Conservation (phyloP, 116 monocot species). For the Zostera marina region DNA sequence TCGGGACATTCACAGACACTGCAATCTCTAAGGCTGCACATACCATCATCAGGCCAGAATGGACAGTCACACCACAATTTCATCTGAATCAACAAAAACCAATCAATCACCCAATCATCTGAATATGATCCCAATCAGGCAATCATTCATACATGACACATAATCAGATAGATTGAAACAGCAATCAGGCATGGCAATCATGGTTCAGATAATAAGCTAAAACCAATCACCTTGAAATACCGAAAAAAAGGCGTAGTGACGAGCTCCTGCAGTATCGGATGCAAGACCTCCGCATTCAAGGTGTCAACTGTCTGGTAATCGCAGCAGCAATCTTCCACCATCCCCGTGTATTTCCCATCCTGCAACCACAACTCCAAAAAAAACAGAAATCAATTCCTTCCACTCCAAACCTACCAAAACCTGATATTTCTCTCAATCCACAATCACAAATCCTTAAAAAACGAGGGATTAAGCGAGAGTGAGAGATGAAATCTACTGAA, state of each 20-base stretch:
- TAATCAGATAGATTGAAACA: too few relatives aligned
- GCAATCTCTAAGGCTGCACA: constrained; percentile 90
- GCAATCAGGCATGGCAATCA: too few relatives aligned
- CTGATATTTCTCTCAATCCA: not conserved
- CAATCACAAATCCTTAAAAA: not conserved
- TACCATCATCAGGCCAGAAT: constrained; percentile 95
- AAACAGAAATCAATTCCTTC: not conserved
- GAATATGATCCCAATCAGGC: too few relatives aligned
- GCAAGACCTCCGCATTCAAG: constrained; percentile 49
- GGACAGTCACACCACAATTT: constrained; percentile 98
- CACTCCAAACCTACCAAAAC: not conserved
- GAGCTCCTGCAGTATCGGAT: constrained; percentile 64
- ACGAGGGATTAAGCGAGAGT: not conserved
- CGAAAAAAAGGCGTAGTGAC: constrained; percentile 64
- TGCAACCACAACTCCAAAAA: not conserved
- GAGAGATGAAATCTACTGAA: not conserved
- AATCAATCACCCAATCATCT: not conserved
- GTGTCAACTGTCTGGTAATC: constrained; percentile 68
- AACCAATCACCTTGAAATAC: constrained; percentile 53
- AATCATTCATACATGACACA: too few relatives aligned
- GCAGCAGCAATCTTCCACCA: constrained; percentile 68
- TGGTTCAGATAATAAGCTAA: not conserved
- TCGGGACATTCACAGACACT: constrained; percentile 96
- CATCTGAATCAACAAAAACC: constrained; percentile 21
- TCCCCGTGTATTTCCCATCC: constrained; percentile 29